Evolutionary conservation across 345 rosid species (phyloP).

Genomic region (Citrus unshiu): DNA sequence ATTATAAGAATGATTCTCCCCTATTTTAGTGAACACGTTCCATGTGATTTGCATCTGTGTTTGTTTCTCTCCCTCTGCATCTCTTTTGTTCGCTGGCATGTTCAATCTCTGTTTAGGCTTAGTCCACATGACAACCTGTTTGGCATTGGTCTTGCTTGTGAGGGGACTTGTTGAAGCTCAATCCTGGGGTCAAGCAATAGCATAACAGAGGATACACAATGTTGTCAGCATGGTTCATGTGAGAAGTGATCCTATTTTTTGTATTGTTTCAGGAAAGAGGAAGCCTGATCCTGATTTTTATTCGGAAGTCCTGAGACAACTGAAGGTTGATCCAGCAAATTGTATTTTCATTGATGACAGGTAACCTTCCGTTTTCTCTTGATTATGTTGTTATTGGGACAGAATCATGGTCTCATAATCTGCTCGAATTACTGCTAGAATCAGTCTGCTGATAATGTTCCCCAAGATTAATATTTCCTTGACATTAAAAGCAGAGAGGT

Average conservation of each 20-base stretch:
- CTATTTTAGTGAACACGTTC: background rate
- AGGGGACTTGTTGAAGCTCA: no score
- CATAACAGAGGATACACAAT: background rate
- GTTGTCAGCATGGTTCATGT: background rate
- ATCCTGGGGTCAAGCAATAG: background rate
- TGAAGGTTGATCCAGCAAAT: constrained; percentile 61
- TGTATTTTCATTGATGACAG: constrained; percentile 89
- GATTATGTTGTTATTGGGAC: background rate
- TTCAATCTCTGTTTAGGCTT: background rate
- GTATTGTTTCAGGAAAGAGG: constrained; percentile 62
- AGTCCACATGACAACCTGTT: no score
- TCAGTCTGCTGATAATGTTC: background rate
- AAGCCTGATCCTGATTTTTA: constrained; percentile 83
- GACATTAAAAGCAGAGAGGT: background rate
- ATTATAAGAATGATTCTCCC: background rate
- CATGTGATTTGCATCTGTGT: background rate
- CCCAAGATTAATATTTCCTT: background rate
- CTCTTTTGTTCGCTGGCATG: background rate
- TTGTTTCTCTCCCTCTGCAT: no score
- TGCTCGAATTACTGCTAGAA: background rate
- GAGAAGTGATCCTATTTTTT: constrained; percentile 1
- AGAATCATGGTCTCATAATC: background rate
- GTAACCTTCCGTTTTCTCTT: constrained; percentile 20
- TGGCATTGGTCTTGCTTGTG: no score
- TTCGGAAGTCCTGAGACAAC: constrained; percentile 52